phyloP scores from a whole-genome alignment of 2,329 filamentous ascomycete species.

The Fusarium torulosum region DNA sequence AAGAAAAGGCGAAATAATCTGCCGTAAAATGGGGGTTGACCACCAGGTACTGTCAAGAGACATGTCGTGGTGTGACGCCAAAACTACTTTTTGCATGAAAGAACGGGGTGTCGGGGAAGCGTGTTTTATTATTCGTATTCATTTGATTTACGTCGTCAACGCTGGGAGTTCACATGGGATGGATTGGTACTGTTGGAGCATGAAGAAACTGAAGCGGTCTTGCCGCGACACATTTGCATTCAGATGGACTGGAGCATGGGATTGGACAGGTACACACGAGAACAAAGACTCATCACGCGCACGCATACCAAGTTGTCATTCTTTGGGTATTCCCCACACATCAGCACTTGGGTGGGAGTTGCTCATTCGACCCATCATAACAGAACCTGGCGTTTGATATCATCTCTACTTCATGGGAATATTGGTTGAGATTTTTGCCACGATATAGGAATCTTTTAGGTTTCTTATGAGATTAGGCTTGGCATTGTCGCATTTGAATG shows the following conservation, averaged over 20 bases:
- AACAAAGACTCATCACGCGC: slow-evolving; percentile 40
- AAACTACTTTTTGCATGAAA: slow-evolving; percentile 6
- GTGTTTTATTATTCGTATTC: slow-evolving; percentile 14
- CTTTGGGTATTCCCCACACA: slow-evolving; percentile 28
- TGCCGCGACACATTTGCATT: slow-evolving; percentile 43
- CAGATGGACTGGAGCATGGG: slow-evolving; percentile 40
- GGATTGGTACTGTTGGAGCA: slow-evolving; percentile 35
- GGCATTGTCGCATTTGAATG: slow-evolving; percentile 11
- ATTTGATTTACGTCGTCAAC: slow-evolving; percentile 24
- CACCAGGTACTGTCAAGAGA: background rate
- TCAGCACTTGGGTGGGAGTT: slow-evolving; percentile 30
- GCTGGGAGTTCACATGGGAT: slow-evolving; percentile 41
- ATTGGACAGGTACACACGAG: slow-evolving; percentile 44
- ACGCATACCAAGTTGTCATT: slow-evolving; percentile 40
- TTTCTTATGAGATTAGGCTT: background rate
- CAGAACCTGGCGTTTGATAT: slow-evolving; percentile 37
- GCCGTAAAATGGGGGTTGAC: background rate
- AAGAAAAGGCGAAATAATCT: background rate
- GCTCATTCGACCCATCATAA: slow-evolving; percentile 28
- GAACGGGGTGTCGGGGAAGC: slow-evolving; percentile 12
- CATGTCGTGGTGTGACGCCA: background rate
- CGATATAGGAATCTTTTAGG: background rate
- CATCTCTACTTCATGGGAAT: background rate
- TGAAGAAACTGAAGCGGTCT: slow-evolving; percentile 40
- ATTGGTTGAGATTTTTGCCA: background rate